phyloP scores from a whole-genome alignment of 345 rosid genomes.

The sweet orange (Citrus sinensis) region DNA sequence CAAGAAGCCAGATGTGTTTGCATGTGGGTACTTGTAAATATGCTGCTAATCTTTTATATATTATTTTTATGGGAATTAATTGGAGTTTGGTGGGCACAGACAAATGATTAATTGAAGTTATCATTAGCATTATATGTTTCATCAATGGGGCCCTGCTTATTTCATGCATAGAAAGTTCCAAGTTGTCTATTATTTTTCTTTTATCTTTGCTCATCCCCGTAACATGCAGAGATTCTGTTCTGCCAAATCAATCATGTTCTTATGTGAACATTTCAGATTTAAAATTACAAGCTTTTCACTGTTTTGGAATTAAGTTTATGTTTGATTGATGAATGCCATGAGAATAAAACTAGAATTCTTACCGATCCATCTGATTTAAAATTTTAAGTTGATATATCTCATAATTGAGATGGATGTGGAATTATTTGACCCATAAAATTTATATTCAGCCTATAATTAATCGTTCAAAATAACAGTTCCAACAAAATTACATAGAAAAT shows the following conservation, averaged over 20 bases:
- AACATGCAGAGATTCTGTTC: constrained; percentile 36
- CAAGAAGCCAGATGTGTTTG: constrained; percentile 25
- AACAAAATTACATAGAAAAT: background rate
- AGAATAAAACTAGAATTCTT: background rate
- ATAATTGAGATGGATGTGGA: background rate
- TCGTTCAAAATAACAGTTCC: too few species aligned
- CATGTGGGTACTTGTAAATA: constrained; percentile 30
- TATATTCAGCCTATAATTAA: background rate
- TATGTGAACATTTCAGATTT: background rate
- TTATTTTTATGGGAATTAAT: constrained; percentile 5
- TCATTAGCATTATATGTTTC: constrained; percentile 5
- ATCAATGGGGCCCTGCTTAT: background rate
- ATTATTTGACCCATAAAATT: too few species aligned
- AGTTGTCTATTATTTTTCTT: constrained; percentile 25
- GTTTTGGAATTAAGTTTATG: background rate
- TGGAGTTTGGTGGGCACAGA: constrained; percentile 23
- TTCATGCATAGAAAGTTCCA: constrained; percentile 34
- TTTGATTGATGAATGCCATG: background rate
- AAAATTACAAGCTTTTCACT: background rate
- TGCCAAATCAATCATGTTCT: constrained; percentile 13
- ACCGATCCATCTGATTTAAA: background rate
- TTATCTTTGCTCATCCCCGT: background rate
- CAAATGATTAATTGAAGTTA: constrained; percentile 24
- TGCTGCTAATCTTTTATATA: background rate
- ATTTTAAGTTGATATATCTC: too few species aligned